A percentile compares a stretch with the other conserved stretches of the same genome.
These are phyloP conservation scores for Gomphus sp. DNA, from an alignment of 1,284 basidiomycete genomes.

Conservation along the genomic window DNA sequence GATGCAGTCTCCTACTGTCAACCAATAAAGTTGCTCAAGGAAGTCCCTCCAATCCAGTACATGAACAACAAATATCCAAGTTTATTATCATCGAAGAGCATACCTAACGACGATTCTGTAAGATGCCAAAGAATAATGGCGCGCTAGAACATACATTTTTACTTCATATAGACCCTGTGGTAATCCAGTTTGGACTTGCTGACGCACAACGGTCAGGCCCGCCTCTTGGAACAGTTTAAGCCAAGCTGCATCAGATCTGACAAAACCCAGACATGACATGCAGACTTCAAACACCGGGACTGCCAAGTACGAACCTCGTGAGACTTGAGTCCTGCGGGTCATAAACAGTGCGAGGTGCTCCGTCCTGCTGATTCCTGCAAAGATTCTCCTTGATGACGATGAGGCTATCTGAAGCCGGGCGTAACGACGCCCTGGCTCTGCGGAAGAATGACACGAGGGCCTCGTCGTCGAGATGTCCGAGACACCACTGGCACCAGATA, in stretches of 20 bases:
- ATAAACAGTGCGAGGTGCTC: conserved; percentile 51
- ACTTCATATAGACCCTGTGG: conserved; percentile 74
- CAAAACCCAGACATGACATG: neutral
- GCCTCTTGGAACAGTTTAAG: conserved; percentile 63
- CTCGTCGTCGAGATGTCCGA: conserved; percentile 74
- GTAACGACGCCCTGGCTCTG: conserved; percentile 48
- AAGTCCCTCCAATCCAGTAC: neutral
- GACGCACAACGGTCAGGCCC: conserved; percentile 55
- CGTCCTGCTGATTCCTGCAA: conserved; percentile 53
- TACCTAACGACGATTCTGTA: conserved; percentile 1
- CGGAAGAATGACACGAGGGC: conserved; percentile 74
- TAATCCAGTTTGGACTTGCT: conserved; percentile 72
- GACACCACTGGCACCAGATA: conserved; percentile 94
- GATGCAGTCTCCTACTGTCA: too few relatives aligned
- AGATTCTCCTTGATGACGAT: conserved; percentile 91
- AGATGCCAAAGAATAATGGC: neutral
- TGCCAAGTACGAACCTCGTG: conserved; percentile 47
- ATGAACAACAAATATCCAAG: neutral
- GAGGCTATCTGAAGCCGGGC: conserved; percentile 34
- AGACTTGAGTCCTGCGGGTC: conserved; percentile 85
- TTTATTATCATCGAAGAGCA: conserved; percentile 1
- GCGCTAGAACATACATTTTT: conserved; percentile 55
- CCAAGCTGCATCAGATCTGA: conserved; percentile 79
- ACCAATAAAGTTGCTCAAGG: neutral
- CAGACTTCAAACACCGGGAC: neutral